Conservation (phyloP, 1,284 basidiomycete genomes). For the Chondrostereum purpureum region DNA sequence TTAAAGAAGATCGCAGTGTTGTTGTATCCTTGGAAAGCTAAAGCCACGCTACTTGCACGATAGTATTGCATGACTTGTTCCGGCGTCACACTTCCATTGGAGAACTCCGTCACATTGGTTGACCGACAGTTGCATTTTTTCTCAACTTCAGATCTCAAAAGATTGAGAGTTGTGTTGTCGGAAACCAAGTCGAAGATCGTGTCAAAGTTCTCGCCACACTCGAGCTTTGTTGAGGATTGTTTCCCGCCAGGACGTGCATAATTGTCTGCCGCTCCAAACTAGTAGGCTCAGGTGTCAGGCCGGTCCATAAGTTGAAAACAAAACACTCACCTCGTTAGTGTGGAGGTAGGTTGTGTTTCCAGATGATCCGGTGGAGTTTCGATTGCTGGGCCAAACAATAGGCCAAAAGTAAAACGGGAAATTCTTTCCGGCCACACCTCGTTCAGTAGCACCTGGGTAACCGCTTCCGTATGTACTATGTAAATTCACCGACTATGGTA, state of each 20-base stretch:
- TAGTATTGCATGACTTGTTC: constrained; percentile 40
- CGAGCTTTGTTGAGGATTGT: too few species aligned
- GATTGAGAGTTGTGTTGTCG: constrained; percentile 32
- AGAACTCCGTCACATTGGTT: constrained; percentile 4
- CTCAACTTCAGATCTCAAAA: constrained; percentile 9
- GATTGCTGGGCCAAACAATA: too few species aligned
- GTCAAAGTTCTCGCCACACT: too few species aligned
- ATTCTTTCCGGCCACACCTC: constrained; percentile 37
- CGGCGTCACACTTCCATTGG: too few species aligned
- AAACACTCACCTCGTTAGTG: too few species aligned
- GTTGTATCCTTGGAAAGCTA: constrained; percentile 61
- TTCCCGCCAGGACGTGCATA: too few species aligned
- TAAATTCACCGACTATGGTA: constrained; percentile 1
- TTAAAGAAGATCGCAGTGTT: constrained; percentile 38
- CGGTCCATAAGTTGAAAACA: too few species aligned
- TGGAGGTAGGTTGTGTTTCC: too few species aligned
- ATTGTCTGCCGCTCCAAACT: too few species aligned
- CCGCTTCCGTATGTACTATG: constrained; percentile 51
- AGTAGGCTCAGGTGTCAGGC: too few species aligned
- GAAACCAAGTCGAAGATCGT: constrained; percentile 41
- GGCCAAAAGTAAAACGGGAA: constrained; percentile 62
- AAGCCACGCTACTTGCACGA: constrained; percentile 46
- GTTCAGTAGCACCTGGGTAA: constrained; percentile 38
- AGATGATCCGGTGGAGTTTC: too few species aligned
- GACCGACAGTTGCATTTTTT: constrained; percentile 1